phyloP scores from a whole-genome alignment of 2,329 filamentous ascomycete species.

The Mycocentrospora acerina region DNA sequence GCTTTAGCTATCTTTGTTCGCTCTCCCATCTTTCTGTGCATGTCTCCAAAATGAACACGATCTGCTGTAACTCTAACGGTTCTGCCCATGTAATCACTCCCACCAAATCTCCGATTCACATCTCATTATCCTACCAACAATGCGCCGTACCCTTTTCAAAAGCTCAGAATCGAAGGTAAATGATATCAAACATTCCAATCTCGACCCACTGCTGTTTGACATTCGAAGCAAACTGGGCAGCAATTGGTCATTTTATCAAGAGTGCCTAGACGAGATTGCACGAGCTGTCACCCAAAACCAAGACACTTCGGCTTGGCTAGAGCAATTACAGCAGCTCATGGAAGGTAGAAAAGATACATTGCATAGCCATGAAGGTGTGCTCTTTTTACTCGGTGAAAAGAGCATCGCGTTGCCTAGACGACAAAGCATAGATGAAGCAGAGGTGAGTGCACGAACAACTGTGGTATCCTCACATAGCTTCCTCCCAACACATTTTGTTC shows the following conservation, averaged over 20 bases:
- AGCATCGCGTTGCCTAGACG: not conserved
- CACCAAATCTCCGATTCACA: no score
- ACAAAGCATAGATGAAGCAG: conserved; percentile 68
- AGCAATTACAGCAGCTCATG: conserved; percentile 14
- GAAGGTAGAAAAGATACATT: not conserved
- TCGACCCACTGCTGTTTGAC: conserved; percentile 7
- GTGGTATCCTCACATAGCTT: conserved; percentile 66
- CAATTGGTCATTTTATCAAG: conserved; percentile 16
- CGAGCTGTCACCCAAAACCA: conserved; percentile 3
- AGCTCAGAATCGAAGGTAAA: not conserved
- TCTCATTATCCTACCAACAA: not conserved
- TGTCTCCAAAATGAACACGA: no score
- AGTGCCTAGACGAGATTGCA: conserved; percentile 10
- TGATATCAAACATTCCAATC: not conserved
- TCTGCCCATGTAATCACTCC: no score
- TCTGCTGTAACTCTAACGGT: no score
- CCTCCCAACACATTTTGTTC: not conserved
- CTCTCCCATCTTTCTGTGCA: no score
- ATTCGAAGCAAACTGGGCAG: conserved; percentile 12
- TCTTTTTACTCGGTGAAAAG: conserved; percentile 14
- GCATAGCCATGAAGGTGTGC: conserved; percentile 13
- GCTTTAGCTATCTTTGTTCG: no score
- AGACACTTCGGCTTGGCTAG: conserved; percentile 10
- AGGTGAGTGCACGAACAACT: conserved; percentile 85
- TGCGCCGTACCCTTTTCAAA: not conserved